Percentiles rank a stretch among this genome's conserved stretches.
Conservation (phyloP, 768 basidiomycete genomes). For the Lactarius sp. region DNA sequence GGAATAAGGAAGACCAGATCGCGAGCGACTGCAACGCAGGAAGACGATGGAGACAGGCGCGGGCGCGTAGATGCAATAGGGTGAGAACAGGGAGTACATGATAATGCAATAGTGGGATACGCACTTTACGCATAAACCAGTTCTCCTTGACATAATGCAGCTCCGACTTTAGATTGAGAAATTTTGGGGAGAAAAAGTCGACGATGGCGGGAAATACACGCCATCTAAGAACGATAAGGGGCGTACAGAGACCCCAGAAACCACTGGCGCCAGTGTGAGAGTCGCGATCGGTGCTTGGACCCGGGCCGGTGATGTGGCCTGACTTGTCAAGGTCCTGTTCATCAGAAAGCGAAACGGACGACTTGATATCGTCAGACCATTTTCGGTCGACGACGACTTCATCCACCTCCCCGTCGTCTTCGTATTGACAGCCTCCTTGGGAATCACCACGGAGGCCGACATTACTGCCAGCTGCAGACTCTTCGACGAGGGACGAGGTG, state of each 20-base stretch:
- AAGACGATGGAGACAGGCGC: neutral
- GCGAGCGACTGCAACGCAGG: constrained; percentile 5
- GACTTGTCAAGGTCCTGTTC: constrained; percentile 50
- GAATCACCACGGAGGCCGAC: constrained; percentile 29
- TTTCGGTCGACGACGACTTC: constrained; percentile 72
- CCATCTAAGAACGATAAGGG: constrained; percentile 49
- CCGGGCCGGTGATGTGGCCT: constrained; percentile 33
- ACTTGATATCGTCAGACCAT: constrained; percentile 59
- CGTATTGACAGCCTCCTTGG: constrained; percentile 32
- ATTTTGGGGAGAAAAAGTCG: constrained; percentile 57
- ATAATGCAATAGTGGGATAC: neutral
- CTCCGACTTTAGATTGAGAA: constrained; percentile 55
- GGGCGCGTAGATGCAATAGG: constrained; percentile 15
- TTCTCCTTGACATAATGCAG: constrained; percentile 53
- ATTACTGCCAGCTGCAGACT: constrained; percentile 29
- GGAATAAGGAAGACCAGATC: constrained; percentile 19
- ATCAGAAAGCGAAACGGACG: constrained; percentile 48
- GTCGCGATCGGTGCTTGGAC: constrained; percentile 37
- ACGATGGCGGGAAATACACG: constrained; percentile 50
- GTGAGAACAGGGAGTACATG: constrained; percentile 39
- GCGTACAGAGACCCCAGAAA: constrained; percentile 33
- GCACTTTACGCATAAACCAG: constrained; percentile 64
- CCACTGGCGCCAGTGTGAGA: constrained; percentile 34
- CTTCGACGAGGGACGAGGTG: constrained; percentile 30
- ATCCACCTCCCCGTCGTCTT: constrained; percentile 47